phyloP scores from a whole-genome alignment of 1,284 basidiomycete genomes.

The Flammula alnicola region DNA sequence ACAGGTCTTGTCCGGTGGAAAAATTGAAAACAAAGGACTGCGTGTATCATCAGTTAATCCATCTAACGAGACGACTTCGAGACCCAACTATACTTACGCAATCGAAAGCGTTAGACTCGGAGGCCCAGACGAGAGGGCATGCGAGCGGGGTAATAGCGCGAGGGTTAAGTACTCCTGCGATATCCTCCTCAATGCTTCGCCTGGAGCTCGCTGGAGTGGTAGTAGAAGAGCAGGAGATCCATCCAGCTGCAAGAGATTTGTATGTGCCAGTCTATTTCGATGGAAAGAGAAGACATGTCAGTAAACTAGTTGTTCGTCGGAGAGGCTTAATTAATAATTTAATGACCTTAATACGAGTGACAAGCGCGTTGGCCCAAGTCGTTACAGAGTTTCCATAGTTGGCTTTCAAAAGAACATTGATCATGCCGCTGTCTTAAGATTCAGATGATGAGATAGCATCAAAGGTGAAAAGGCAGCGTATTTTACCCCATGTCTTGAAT shows the following conservation, averaged over 20 bases:
- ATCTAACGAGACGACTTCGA: not conserved
- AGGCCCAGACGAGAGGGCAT: constrained; percentile 56
- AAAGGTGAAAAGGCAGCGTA: not conserved
- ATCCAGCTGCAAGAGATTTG: constrained; percentile 40
- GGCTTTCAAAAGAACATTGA: constrained; percentile 46
- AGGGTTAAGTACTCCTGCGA: constrained; percentile 31
- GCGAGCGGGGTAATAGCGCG: constrained; percentile 44
- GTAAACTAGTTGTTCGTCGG: not conserved
- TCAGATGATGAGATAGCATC: not conserved
- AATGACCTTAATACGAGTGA: constrained; percentile 47
- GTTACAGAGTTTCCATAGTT: constrained; percentile 44
- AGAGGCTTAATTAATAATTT: not conserved
- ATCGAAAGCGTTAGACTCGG: constrained; percentile 53
- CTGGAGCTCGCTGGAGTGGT: constrained; percentile 36
- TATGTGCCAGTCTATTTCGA: constrained; percentile 42
- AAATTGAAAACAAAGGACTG: constrained; percentile 56
- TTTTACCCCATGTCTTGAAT: constrained; percentile 39
- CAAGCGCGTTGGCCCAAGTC: constrained; percentile 49
- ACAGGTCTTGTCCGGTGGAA: constrained; percentile 48
- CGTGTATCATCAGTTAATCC: constrained; percentile 3
- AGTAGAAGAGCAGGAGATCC: constrained; percentile 52
- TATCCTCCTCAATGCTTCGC: constrained; percentile 37
- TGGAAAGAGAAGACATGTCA: not conserved
- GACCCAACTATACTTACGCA: constrained; percentile 43
- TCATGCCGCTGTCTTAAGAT: constrained; percentile 48